These are phyloP conservation scores for Fomitopsis betulina DNA, from an alignment of 1,284 basidiomycete species.

Conservation along the genomic window DNA sequence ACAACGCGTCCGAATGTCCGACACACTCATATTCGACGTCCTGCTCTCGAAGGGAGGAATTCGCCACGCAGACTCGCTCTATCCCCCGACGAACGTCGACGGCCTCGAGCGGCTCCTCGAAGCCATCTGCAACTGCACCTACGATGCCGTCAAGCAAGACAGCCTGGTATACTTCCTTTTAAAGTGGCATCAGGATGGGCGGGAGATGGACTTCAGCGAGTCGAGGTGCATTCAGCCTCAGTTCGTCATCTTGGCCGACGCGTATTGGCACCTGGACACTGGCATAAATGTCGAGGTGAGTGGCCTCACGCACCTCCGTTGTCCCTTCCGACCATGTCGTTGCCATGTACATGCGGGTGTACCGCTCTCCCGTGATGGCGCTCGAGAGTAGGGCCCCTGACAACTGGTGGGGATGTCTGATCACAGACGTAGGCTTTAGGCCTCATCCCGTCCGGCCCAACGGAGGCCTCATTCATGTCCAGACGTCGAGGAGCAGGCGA, in stretches of 20 bases:
- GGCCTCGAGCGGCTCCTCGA: constrained; percentile 51
- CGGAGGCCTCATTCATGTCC: neutral
- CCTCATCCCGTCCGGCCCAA: no score
- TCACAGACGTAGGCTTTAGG: no score
- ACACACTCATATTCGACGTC: constrained; percentile 69
- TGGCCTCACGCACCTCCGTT: constrained; percentile 13
- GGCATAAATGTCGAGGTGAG: constrained; percentile 58
- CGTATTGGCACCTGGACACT: constrained; percentile 76
- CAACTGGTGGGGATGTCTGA: no score
- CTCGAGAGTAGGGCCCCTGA: no score
- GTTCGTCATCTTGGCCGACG: constrained; percentile 66
- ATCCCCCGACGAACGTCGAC: constrained; percentile 58
- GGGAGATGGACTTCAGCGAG: constrained; percentile 50
- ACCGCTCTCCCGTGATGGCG: no score
- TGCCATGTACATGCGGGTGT: neutral
- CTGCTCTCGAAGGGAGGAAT: constrained; percentile 64
- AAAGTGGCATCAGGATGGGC: constrained; percentile 66
- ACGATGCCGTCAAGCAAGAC: constrained; percentile 73
- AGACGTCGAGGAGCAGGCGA: neutral
- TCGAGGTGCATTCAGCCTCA: constrained; percentile 65
- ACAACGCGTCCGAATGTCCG: constrained; percentile 56
- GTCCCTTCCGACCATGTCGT: neutral
- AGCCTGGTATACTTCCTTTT: constrained; percentile 74
- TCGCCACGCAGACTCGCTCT: constrained; percentile 49
- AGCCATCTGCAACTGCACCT: constrained; percentile 55